These are phyloP conservation scores for Macrophomina tecta DNA, from an alignment of 2,329 filamentous ascomycete species.

Conservation along the genomic window DNA sequence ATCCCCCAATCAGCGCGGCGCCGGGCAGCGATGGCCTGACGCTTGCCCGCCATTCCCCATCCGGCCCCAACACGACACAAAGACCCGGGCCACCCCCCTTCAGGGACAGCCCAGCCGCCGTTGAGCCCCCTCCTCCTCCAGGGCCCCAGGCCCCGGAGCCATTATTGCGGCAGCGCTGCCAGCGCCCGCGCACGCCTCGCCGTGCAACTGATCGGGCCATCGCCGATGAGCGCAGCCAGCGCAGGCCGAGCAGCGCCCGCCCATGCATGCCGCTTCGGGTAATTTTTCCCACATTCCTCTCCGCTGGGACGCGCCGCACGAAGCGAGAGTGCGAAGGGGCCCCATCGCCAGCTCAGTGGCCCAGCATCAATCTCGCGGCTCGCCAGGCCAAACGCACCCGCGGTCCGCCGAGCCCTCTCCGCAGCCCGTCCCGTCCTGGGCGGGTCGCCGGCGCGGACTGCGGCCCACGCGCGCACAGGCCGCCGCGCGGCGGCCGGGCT, in stretches of 20 bases:
- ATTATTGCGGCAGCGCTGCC: background rate
- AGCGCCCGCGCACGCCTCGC: conserved; percentile 4
- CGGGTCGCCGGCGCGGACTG: conserved; percentile 12
- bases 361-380: conserved; percentile 11
- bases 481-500: conserved; percentile 6
- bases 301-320: conserved; percentile 17
- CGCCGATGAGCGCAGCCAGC: conserved; percentile 12
- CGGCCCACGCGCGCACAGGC: conserved; percentile 12
- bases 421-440: conserved; percentile 24
- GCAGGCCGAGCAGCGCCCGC: background rate
- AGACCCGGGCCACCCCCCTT: background rate
- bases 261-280: background rate
- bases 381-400: conserved; percentile 19
- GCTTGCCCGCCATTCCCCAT: conserved; percentile 10
- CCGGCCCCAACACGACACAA: conserved; percentile 5
- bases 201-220: conserved; percentile 17
- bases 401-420: conserved; percentile 17
- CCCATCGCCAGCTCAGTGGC: conserved; percentile 3
- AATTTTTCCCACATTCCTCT: conserved; percentile 7
- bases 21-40: conserved; percentile 14
- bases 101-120: conserved; percentile 16
- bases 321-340: conserved; percentile 18
- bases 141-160: background rate
- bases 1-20: conserved; percentile 2
- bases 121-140: conserved; percentile 4